Evolutionary conservation across 1,284 basidiomycete species (phyloP), one percentile per base, ranked within the genome.

Genomic region (Trametes sp.): DNA sequence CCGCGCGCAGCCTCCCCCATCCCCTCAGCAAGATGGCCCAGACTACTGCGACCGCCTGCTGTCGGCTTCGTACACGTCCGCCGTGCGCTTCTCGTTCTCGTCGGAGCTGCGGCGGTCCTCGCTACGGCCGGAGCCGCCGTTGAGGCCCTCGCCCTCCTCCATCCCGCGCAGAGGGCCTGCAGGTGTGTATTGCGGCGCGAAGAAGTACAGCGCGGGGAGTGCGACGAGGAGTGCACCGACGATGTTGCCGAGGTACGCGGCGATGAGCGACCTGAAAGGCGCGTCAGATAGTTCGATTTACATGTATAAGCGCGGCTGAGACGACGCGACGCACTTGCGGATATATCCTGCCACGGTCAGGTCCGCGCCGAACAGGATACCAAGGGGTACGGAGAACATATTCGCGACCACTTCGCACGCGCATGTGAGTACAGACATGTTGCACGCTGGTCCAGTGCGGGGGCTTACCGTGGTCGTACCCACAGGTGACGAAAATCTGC

Each of bases 321-420:
- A n/a, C 7, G 42, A 11, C 28, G 4, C 8, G n/a, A 72, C 81
- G 67, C 70, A 88, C 87, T 90, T 92, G 70, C 81, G 79, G 72
- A 92, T 90, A 74, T 92, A 92, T 46, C 82, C 77, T 2, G 80
- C 86, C 1, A 78, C 75, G 0, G 85, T 84, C 46, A 90, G 72
- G 58, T 85, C 76, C 21, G 87, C 87, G 46, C 87, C 85, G 70
- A 90, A 87, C 81, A 90, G 86, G 54, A 93, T 90, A n/a, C 88
- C 81, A 54, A 92, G 75, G 8, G 89, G 87, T 6, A 91, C 77
- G 10, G 85, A 89, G 74, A 88, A 91, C 90, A 92, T 92, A 73
- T 91, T 91, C 28, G 89, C 88, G 29, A 87, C 77, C 11, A 88
- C 86, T 87, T 57, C 7, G 35, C 21, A 11, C 29, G 36, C 29